Conservation (phyloP, 305 asterid genomes). For the Plantago rigida region DNA sequence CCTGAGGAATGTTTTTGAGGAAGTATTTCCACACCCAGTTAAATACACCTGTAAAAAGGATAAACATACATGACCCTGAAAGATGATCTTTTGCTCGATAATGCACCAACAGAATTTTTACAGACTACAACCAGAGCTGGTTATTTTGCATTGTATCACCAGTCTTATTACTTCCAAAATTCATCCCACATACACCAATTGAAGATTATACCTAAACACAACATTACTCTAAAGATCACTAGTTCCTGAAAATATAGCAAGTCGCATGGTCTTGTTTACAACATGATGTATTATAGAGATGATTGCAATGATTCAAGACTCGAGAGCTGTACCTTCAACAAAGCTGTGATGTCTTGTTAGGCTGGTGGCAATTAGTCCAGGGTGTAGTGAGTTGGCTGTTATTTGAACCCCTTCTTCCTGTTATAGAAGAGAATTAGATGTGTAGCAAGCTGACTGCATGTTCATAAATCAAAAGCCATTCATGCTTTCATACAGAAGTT, state of each 20-base stretch:
- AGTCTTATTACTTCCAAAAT: too few relatives aligned
- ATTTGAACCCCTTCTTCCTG: constrained; percentile 79
- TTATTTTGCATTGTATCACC: too few relatives aligned
- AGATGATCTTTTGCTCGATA: too few relatives aligned
- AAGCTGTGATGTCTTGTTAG: constrained; percentile 52
- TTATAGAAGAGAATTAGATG: constrained; percentile 14
- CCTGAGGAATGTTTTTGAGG: constrained; percentile 65
- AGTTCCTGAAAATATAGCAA: neutral
- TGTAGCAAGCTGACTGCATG: constrained; percentile 1
- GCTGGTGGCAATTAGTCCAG: constrained; percentile 77
- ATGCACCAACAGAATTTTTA: neutral
- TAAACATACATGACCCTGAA: constrained; percentile 8
- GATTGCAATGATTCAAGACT: neutral
- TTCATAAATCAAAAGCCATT: too few relatives aligned
- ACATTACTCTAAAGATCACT: neutral
- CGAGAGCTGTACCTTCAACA: constrained; percentile 38
- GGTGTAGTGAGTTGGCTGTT: constrained; percentile 89
- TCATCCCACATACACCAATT: too few relatives aligned
- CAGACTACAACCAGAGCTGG: neutral
- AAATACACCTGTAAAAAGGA: constrained; percentile 35
- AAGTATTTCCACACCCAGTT: constrained; percentile 50
- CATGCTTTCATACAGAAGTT: too few relatives aligned
- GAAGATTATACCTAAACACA: neutral
- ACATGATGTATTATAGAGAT: neutral
- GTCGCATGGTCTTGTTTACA: neutral